Evolutionary conservation across 108 stramenopile species (phyloP), one percentile per base, ranked within the genome.

Genomic region (Skeletonema potamos): DNA sequence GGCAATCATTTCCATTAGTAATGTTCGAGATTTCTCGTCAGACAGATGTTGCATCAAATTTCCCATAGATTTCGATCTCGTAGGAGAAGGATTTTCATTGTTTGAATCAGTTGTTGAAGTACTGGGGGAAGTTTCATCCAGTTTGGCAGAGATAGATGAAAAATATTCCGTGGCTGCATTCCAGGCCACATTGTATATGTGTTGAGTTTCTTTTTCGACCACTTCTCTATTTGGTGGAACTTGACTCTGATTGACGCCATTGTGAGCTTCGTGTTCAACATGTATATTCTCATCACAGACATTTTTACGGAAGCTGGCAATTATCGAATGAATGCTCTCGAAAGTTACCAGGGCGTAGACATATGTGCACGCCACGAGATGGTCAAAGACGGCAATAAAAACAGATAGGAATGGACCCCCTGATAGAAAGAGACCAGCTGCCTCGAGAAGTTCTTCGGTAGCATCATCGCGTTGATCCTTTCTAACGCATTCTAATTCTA

Each of bases 381-480:
- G 77, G 48, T 79, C 66, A 27, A 72, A 62, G 26, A 79, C 59
- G 20, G 81, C 76, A 27, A 77, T 27, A 6, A 56, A 36, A 1
- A 77, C 62, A n/a, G 73, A 39, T 18, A 78, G 51, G 34, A 84
- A 80, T 15, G 83, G 83, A 1, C 74, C 74, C 7, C 83, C 83
- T 10, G 83, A 84, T n/a, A 66, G 39, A 30, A 66, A 72, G 22
- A 76, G 69, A 6, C 87, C 89, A 1, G 85, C 89, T 9, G 82
- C 72, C 36, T 92, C 88, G 18, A 92, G 73, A 9, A 92, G 68
- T 33, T 84, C 83, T 66, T 90, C 91, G 13, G 89, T 76, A 44
- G 81, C 72, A 33, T 79, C 70, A 48, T 81, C 82, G 4, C 71
- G 27, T 62, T 73, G 69, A 8, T 58, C 22, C 15, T 75, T 59